Conservation (phyloP, 2,329 filamentous ascomycete species). For the Capronia coronata region DNA sequence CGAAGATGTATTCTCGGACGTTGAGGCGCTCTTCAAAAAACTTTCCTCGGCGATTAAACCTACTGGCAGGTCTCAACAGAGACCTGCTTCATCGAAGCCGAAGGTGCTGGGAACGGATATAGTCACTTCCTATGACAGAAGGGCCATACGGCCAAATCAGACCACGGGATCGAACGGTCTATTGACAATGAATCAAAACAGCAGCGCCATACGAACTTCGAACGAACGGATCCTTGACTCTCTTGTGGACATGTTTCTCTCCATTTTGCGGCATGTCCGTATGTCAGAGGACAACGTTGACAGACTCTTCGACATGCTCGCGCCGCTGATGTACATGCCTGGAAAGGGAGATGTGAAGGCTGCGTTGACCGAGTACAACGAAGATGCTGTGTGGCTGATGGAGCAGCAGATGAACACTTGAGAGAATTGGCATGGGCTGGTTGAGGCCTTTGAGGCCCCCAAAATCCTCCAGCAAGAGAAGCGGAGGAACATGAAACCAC, state of each 20-base stretch:
- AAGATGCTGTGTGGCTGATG: conserved; percentile 25
- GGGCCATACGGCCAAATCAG: background rate
- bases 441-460: background rate
- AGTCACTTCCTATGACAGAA: background rate
- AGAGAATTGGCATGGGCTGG: background rate
- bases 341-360: conserved; percentile 8
- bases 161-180: background rate
- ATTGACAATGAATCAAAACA: background rate
- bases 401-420: background rate
- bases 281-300: conserved; percentile 38
- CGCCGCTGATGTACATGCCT: conserved; percentile 8
- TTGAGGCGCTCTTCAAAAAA: conserved; percentile 37
- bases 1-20: conserved; percentile 56
- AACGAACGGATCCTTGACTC: conserved; percentile 17
- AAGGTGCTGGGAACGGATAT: background rate
- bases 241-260: conserved; percentile 33
- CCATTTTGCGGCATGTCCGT: conserved; percentile 36
- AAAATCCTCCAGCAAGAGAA: background rate
- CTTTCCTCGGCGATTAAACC: background rate
- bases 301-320: conserved; percentile 37
- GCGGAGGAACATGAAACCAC: background rate
- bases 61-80: background rate
- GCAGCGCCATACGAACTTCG: conserved; percentile 5
- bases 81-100: background rate
- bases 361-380: conserved; percentile 23